Conservation (phyloP, 2,329 filamentous ascomycete genomes). For the Thielaviopsis ethacetica region DNA sequence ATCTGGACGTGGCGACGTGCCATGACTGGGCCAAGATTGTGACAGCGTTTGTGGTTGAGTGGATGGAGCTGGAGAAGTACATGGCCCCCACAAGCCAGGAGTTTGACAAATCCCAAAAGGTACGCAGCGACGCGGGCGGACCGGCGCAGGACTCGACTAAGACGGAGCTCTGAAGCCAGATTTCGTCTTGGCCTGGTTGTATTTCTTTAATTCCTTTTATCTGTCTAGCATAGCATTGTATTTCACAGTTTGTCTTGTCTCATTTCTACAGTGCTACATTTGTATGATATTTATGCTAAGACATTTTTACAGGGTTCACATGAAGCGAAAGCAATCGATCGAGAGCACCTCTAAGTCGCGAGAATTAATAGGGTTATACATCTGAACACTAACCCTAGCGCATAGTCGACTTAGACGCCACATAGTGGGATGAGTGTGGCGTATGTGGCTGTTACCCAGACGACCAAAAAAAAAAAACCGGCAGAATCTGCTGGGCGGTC, state of each 20-base stretch:
- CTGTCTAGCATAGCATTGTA: too few relatives aligned
- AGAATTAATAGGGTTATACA: neutral
- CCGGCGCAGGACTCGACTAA: conserved; percentile 33
- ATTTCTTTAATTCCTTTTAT: too few relatives aligned
- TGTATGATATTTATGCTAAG: neutral
- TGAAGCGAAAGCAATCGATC: neutral
- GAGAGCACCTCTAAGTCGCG: neutral
- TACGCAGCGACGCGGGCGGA: conserved; percentile 24
- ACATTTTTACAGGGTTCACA: neutral
- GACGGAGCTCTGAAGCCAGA: conserved; percentile 20
- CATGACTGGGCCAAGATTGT: conserved; percentile 79
- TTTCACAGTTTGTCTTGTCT: too few relatives aligned
- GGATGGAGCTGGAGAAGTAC: conserved; percentile 56
- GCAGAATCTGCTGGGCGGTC: neutral
- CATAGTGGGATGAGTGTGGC: neutral
- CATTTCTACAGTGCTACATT: neutral
- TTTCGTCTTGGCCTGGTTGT: neutral
- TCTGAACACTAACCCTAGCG: neutral
- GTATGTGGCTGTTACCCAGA: neutral
- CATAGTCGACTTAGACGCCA: neutral
- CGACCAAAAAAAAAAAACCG: neutral
- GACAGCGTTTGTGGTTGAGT: conserved; percentile 74
- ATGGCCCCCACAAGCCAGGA: conserved; percentile 27
- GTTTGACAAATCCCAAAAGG: conserved; percentile 38
- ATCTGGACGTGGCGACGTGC: conserved; percentile 64